These are phyloP conservation scores for Mycena kentingensis DNA, from an alignment of 768 basidiomycete species.

Conservation along the genomic window DNA sequence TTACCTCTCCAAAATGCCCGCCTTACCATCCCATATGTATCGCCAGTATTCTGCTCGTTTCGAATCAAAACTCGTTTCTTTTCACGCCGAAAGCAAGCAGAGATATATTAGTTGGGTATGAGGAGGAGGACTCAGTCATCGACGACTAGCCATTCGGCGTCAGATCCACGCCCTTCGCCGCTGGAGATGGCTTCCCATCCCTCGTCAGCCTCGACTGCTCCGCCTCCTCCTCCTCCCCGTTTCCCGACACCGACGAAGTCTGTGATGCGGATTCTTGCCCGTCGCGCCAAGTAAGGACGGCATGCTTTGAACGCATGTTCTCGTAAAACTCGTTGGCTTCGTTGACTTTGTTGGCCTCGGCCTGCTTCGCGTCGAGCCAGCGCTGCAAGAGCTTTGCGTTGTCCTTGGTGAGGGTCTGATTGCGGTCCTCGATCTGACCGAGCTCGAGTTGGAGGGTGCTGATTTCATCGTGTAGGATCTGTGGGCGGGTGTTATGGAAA, in stretches of 20 bases:
- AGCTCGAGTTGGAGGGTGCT: conserved; percentile 90
- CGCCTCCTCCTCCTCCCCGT: conserved; percentile 59
- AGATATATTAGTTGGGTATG: conserved; percentile 39
- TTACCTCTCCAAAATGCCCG: conserved; percentile 17
- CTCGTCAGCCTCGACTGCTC: conserved; percentile 51
- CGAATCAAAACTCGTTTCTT: conserved; percentile 4
- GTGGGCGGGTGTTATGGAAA: no score
- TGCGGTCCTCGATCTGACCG: conserved; percentile 84
- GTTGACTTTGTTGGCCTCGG: conserved; percentile 93
- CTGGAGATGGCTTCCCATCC: conserved; percentile 75
- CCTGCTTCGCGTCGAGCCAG: conserved; percentile 95
- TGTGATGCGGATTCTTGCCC: conserved; percentile 37
- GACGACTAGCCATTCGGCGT: conserved; percentile 90
- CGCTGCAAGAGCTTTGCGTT: conserved; percentile 94
- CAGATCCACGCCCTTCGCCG: conserved; percentile 72
- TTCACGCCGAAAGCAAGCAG: conserved; percentile 20
- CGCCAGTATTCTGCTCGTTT: conserved; percentile 20
- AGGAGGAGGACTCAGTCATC: conserved; percentile 37
- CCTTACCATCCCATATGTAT: conserved; percentile 30
- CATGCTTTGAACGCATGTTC: conserved; percentile 76
- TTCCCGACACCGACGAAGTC: conserved; percentile 64
- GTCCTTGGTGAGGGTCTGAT: conserved; percentile 83
- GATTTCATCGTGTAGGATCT: conserved; percentile 96
- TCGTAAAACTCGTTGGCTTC: conserved; percentile 90
- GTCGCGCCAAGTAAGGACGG: conserved; percentile 60